phyloP scores from a whole-genome alignment of 192 early-diverging fungal genomes.

The Mortierella claussenii region DNA sequence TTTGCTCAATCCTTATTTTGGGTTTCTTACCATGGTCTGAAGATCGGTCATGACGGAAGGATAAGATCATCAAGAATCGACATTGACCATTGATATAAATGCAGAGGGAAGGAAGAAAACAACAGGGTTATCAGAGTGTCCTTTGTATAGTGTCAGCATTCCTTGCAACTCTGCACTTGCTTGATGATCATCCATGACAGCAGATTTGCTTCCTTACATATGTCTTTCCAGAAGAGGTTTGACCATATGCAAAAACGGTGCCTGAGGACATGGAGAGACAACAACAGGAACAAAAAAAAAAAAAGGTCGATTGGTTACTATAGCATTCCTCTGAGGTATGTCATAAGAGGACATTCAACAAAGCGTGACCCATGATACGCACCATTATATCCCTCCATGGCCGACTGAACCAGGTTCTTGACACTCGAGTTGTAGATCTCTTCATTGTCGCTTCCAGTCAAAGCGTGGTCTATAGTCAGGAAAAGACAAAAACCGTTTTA shows the following conservation, averaged over 20 bases:
- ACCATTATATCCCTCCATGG: conserved; percentile 97
- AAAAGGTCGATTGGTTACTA: neutral
- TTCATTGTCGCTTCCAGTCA: conserved; percentile 55
- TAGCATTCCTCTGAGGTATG: neutral
- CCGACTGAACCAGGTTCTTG: conserved; percentile 42
- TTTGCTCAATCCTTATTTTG: neutral
- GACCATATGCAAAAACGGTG: conserved; percentile 98
- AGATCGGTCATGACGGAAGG: neutral
- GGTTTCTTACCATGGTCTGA: conserved; percentile 60
- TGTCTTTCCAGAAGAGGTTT: conserved; percentile 97
- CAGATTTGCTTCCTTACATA: conserved; percentile 69
- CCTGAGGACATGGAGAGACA: conserved; percentile 54
- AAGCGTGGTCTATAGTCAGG: neutral
- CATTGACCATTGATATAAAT: too few relatives aligned
- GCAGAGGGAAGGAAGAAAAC: too few relatives aligned
- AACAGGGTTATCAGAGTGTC: too few relatives aligned
- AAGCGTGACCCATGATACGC: too few relatives aligned
- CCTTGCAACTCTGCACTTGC: too few relatives aligned
- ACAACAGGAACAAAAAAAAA: neutral
- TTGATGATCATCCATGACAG: too few relatives aligned
- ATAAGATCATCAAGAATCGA: neutral
- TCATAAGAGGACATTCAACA: neutral
- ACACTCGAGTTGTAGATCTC: conserved; percentile 47
- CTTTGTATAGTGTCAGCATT: too few relatives aligned
- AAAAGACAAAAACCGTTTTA: too few relatives aligned